phyloP scores from a whole-genome alignment of 1,139 yeast species.

The Candida albicans region DNA sequence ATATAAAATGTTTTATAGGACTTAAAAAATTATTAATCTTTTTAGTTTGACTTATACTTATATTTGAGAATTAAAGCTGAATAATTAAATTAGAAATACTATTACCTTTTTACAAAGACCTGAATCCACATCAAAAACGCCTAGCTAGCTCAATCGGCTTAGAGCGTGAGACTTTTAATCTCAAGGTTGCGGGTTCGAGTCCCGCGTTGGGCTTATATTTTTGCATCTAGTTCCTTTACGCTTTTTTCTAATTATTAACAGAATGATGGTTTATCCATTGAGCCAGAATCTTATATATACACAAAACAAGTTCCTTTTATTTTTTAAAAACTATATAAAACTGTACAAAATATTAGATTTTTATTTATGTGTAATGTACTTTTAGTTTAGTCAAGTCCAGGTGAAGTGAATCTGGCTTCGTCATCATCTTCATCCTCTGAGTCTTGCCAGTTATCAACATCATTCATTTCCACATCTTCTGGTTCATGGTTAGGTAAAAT shows the following conservation, averaged over 20 bases:
- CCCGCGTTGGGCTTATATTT: slow-evolving; percentile 46
- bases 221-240: slow-evolving; percentile 1
- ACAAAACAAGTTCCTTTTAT: neutral
- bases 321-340: neutral
- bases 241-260: neutral
- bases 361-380: too few species aligned
- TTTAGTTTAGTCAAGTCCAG: slow-evolving; percentile 9
- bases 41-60: too few species aligned
- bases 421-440: slow-evolving; percentile 55
- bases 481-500: slow-evolving; percentile 85
- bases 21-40: too few species aligned
- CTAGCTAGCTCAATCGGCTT: slow-evolving; percentile 8
- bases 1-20: too few species aligned
- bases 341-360: neutral
- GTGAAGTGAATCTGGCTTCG: slow-evolving; percentile 13
- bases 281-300: neutral
- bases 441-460: slow-evolving; percentile 58
- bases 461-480: slow-evolving; percentile 55
- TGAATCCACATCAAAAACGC: neutral
- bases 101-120: neutral
- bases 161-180: slow-evolving; percentile 10
- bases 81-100: too few species aligned
- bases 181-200: slow-evolving; percentile 51
- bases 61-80: too few species aligned
- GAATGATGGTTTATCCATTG: neutral